Evolutionary conservation across 305 asterid genomes (phyloP), one percentile per base, ranked within the genome.

Genomic region (Withania somnifera): DNA sequence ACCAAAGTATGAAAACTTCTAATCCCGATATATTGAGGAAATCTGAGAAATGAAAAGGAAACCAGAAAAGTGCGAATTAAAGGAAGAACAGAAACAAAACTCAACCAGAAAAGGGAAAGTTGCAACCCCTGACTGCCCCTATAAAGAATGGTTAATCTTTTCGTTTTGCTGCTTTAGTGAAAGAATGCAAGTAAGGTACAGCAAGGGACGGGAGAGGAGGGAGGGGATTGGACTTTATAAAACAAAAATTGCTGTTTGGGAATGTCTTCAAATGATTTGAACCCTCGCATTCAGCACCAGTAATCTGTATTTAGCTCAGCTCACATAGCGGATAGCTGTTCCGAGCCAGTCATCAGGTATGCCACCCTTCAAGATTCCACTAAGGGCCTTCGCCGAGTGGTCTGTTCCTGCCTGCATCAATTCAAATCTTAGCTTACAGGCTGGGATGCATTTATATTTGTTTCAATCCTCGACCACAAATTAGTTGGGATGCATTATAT

Each of bases 281-380:
- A 69, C 81, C 79, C 77, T 80, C 84, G 57, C 63, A 13, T 20
- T 50, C 78, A 71, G 53, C 19, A 38, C 28, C 26, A 26, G 42
- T 22, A 47, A 73, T 15, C 24, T 32, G 22, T 73, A 47, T 50
- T 85, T 90, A 88, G 63, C 83, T 90, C 81, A 88, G 63, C 83
- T 89, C 81, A 83, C 91, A 7, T 85, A 87, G 20, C 97, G 91
- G 69, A 95, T 89, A 77, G 90, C 87, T 14, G 99, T 95, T 67
- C 98, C 98, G 0, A 90, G 91, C 99, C 98, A 95, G 85, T 90
- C 94, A 6, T 92, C 88, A 14, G 98, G 97, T 69, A 90, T 85
- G 38, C 78, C 81, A 24, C 89, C 84, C 82, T 81, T 89, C 78
- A 91, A 85, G 57, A 60, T 82, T 26, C 99, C 99, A 53, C 83